Conservation (phyloP, 345 rosid genomes). For the Lepidium africanum region DNA sequence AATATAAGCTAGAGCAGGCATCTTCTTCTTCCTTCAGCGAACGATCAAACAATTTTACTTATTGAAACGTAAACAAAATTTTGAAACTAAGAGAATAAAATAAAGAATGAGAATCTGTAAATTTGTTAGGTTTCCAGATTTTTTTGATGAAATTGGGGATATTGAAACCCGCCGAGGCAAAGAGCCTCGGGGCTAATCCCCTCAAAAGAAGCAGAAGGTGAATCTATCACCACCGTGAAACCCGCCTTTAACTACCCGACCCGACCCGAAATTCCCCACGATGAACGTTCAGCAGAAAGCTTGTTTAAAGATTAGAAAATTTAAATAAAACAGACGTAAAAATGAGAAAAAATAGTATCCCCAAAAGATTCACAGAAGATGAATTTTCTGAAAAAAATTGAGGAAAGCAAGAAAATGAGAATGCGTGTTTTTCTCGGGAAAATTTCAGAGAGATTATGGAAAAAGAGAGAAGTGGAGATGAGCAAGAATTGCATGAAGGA, state of each 20-base stretch:
- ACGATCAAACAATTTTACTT: neutral
- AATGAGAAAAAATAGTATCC: slow-evolving; percentile 8
- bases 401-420: neutral
- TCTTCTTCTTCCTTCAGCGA: slow-evolving; percentile 43
- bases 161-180: slow-evolving; percentile 97
- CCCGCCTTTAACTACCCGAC: slow-evolving; percentile 38
- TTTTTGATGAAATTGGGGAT: slow-evolving; percentile 56
- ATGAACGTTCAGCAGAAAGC: slow-evolving; percentile 31
- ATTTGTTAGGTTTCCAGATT: neutral
- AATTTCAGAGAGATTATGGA: neutral
- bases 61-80: neutral
- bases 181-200: slow-evolving; percentile 99
- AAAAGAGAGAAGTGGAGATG: slow-evolving; percentile 5
- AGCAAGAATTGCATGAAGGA: slow-evolving; percentile 56
- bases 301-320: neutral
- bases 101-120: neutral
- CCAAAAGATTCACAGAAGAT: slow-evolving; percentile 29
- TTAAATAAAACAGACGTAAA: neutral
- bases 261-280: slow-evolving; percentile 38
- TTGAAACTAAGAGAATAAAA: neutral
- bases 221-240: slow-evolving; percentile 40
- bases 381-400: neutral
- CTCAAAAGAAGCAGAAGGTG: slow-evolving; percentile 79
- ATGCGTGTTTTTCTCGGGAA: slow-evolving; percentile 16
- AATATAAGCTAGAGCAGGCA: slow-evolving; percentile 87